These are phyloP conservation scores for Tuber aestivum DNA, from an alignment of 495 filamentous ascomycete genomes.

Conservation along the genomic window DNA sequence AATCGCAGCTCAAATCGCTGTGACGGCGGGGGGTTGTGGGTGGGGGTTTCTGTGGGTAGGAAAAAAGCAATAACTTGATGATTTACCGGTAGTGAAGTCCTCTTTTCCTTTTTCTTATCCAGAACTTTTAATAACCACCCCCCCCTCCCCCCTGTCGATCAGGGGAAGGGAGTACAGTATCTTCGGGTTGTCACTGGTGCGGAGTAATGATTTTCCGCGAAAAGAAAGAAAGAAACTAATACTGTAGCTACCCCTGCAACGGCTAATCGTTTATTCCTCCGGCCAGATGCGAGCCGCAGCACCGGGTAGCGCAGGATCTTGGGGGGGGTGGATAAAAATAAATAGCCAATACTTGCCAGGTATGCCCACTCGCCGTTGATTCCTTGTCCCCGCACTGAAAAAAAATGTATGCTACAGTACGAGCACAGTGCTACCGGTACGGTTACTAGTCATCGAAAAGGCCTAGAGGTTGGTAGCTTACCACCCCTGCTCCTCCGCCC, in stretches of 20 bases:
- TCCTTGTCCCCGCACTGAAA: background rate
- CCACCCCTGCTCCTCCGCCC: too few relatives aligned
- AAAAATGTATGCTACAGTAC: background rate
- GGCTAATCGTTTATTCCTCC: background rate
- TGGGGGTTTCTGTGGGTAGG: too few relatives aligned
- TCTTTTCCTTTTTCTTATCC: background rate
- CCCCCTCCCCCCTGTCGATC: background rate
- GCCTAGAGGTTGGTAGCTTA: too few relatives aligned
- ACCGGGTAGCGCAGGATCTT: background rate
- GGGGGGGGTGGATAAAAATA: constrained; percentile 1
- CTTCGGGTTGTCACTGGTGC: background rate
- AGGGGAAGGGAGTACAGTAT: background rate
- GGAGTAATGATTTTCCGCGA: background rate
- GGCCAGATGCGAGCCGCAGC: background rate
- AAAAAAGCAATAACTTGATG: background rate
- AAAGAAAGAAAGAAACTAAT: background rate
- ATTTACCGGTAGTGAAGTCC: background rate
- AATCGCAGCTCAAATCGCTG: background rate
- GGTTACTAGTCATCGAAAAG: too few relatives aligned
- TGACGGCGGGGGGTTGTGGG: background rate
- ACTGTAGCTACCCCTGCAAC: background rate
- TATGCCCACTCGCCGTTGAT: background rate
- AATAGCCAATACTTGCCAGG: background rate
- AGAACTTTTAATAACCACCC: background rate
- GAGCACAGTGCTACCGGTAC: too few relatives aligned